A percentile compares a stretch with the other conserved stretches of the same genome.
These are phyloP conservation scores for Phytophthora pluvialis DNA, from an alignment of 352 stramenopile species.

Conservation along the genomic window DNA sequence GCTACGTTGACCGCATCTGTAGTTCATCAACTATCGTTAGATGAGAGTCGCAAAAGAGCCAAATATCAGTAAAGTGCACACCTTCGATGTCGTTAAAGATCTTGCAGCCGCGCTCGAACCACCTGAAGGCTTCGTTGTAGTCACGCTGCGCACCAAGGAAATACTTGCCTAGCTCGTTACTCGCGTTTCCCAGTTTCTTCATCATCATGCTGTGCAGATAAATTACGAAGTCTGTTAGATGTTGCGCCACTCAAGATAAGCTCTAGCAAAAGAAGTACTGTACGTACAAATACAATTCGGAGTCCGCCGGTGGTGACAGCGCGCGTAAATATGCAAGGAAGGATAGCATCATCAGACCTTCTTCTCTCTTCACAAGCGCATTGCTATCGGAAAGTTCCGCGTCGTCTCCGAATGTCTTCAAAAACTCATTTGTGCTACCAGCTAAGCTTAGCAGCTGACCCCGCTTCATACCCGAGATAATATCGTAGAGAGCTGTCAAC, in stretches of 20 bases:
- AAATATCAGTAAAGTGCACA: constrained; percentile 19
- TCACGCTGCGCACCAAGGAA: constrained; percentile 51
- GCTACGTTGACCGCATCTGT: constrained; percentile 83
- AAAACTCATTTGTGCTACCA: constrained; percentile 14
- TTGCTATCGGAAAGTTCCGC: constrained; percentile 10
- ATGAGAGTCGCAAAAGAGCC: not conserved
- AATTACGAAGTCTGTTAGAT: constrained; percentile 18
- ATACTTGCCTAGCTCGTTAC: constrained; percentile 85
- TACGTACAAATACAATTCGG: constrained; percentile 86
- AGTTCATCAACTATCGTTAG: not conserved
- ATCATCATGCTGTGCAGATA: constrained; percentile 65
- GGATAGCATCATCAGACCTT: constrained; percentile 56
- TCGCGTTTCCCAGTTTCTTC: constrained; percentile 89
- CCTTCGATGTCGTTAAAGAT: constrained; percentile 87
- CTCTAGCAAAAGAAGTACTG: not conserved
- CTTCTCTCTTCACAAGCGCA: constrained; percentile 11
- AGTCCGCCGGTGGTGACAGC: constrained; percentile 66
- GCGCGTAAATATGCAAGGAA: constrained; percentile 76
- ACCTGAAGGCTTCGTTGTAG: constrained; percentile 66
- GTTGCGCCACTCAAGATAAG: constrained; percentile 3
- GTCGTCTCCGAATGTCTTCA: constrained; percentile 17
- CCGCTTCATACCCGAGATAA: constrained; percentile 56
- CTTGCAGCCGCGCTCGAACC: constrained; percentile 82
- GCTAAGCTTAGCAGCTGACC: constrained; percentile 28
- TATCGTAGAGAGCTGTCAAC: constrained; percentile 48